Conservation (phyloP, 2,329 filamentous ascomycete species). For the Ophioceras dolichostomum region DNA sequence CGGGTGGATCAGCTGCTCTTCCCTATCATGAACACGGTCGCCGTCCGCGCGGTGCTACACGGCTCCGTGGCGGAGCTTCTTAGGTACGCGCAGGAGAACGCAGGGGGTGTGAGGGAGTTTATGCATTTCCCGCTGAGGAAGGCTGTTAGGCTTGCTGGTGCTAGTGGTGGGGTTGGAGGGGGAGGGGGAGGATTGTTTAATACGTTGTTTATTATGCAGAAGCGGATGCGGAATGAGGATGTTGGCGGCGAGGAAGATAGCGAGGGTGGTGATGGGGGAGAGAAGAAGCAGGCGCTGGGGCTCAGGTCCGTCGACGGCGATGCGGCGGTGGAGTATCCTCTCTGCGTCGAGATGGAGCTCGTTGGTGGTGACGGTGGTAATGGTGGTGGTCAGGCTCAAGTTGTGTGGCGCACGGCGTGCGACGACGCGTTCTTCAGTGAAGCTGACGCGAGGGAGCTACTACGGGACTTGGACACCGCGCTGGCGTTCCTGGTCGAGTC, state of each 20-base stretch:
- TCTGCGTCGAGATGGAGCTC: slow-evolving; percentile 72
- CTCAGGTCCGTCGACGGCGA: slow-evolving; percentile 51
- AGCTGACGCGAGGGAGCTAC: slow-evolving; percentile 32
- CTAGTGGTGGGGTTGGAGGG: slow-evolving; percentile 11
- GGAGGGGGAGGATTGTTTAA: slow-evolving; percentile 33
- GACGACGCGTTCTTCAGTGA: slow-evolving; percentile 41
- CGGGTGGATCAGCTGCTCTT: slow-evolving; percentile 59
- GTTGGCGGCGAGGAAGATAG: slow-evolving; percentile 4
- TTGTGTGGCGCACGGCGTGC: slow-evolving; percentile 58
- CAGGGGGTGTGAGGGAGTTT: slow-evolving; percentile 52
- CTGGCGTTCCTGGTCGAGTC: slow-evolving; percentile 41
- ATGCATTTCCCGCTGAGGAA: slow-evolving; percentile 70
- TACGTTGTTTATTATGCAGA: slow-evolving; percentile 44
- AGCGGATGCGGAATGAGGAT: slow-evolving; percentile 5
- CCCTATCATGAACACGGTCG: slow-evolving; percentile 86
- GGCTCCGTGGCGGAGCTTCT: slow-evolving; percentile 54
- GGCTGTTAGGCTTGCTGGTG: slow-evolving; percentile 38
- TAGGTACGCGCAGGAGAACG: slow-evolving; percentile 59
- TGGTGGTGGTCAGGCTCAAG: no score
- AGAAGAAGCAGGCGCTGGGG: no score
- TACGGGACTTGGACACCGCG: slow-evolving; percentile 46
- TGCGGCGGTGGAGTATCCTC: slow-evolving; percentile 65
- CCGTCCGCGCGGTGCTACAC: slow-evolving; percentile 60
- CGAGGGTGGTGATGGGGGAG: no score
- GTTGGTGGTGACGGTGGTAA: no score